Evolutionary conservation across 495 filamentous ascomycete genomes (phyloP), one percentile per base, ranked within the genome.

Genomic region (Penicillium pancosmium): DNA sequence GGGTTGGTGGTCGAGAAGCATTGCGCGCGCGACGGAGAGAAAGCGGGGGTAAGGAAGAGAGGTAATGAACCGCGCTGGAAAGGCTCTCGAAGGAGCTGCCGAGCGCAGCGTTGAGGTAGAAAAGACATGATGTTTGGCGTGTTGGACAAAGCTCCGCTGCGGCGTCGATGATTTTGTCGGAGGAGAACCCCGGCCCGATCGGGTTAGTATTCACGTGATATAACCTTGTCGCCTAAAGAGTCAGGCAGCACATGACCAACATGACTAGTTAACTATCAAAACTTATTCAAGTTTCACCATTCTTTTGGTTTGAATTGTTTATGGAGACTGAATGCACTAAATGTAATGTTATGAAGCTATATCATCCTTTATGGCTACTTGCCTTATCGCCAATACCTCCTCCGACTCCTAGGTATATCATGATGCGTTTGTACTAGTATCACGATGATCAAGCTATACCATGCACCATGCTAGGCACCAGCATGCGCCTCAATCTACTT

Each of bases 11-110:
- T 86, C 7, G 91, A 89, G 80, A 97, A 96, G 56, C 79, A 73
- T 74, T 87, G 82, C 57, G 79, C 68, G 27, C 79, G 70, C 49
- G 77, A 63, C 7, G 72, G 68, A 19, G 86, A 83, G 71, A 91
- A 88, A 8, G 88, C 89, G 0, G 91, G 90, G 13, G 92, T 76
- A 51, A 92, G 88, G 73, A 92, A 92, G 16, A 83, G 71, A 38
- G 89, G 89, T 35, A 91, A 70, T 3, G 82, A 68, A 47, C 69
- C 57, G 38, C 66, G 67, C 34, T 67, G 63, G 47, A 73, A 46
- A 18, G 73, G 63, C 47, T 69, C 66, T n/a, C 71, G 68, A 47
- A 75, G 56, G 40, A 80, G 73, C 73, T 78, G 76, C 58, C 67
- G 66, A 36, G 76, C 68, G 63, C 76, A 77, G 73, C 72, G 74